Evolutionary conservation across 257 asterid genomes (phyloP), one percentile per base, ranked within the genome.

Genomic region (Przewalskia tangutica): DNA sequence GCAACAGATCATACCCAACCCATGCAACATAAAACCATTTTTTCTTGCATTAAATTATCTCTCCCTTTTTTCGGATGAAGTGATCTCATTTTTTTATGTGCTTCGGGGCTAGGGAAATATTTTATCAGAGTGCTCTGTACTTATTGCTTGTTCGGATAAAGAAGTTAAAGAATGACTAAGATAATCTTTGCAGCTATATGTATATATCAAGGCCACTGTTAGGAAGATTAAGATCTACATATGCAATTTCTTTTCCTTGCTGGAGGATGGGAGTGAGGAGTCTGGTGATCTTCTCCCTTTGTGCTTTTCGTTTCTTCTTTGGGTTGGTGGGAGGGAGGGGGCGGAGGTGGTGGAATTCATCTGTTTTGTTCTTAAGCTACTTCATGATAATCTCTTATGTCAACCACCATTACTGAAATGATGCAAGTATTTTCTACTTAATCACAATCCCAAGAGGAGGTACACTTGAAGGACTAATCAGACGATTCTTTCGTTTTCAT

Each of bases 381-480:
- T 68, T 42, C 12, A 50, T n/a, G 77, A 68, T 5, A 68, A 8
- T 8, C 55, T n/a, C 10, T 68, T 7, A n/a, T n/a, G 36, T 8
- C n/a, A 18, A 42, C n/a, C 9, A n/a, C 9, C 55, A 62, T 42
- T 66, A 66, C 40, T 40, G 77, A 40, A 42, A 42, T 68, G 77
- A 20, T 42, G 77, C 77, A 42, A 70, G 77, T 70, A n/a, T 42
- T 70, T 70, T 44, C 77, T 68, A 68, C 77, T 68, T 40, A n/a
- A 68, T 70, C 14, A 44, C 17, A 8, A 54, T 54, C 59, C 8
- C 16, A 54, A 42, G 38, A 18, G 77, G n/a, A 42, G 17, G 27
- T 70, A 18, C 56, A n/a, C 56, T 70, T 42, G 56, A 70, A 18
- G 9, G n/a, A 68, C 8, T 40, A 8, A 40, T 68, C 16, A n/a